Evolutionary conservation across 441 rosid species (phyloP), one percentile per base, ranked within the genome.

Genomic region (Capsella rubella): DNA sequence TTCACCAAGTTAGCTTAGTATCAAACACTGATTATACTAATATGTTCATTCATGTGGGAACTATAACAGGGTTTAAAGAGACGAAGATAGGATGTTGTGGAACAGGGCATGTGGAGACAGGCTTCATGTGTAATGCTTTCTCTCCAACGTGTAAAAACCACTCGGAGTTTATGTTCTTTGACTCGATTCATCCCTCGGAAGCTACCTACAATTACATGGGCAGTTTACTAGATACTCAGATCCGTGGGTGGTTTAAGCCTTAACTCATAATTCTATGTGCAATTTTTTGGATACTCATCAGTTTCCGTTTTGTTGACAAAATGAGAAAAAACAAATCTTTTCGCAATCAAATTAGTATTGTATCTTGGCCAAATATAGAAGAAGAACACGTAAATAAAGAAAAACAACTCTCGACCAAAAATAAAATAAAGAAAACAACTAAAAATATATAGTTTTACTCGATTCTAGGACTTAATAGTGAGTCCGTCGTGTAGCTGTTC

Each of bases 71-170:
- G 29, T 50, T 50, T 21, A 50, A 21, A 21, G 54, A 50, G 31
- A 50, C 54, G 3, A 50, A 10, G 31, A 50, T 7, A 50, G 54
- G 54, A 50, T 50, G 54, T 50, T 50, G 54, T 21, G 54, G 54
- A 21, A 50, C 54, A 50, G 54, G 54, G 14, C 14, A 50, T 21
- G 4, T 50, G 7, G 54, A 50, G 14, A 21, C 31, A 0, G 11
- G 54, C 31, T 50, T 50, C 31, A 50, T 50, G 54, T 50, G 54
- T 21, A 50, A 50, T 50, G 29, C 28, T 21, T 50, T 50, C 21
- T 8, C 54, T 18, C 29, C 6, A 21, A 50, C 54, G 28, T 50
- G 54, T 50, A 18, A 1, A 8, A 50, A 50, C 10, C 54, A 50
- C 14, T 50, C 54, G 3, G 54, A 50, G 28, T 21, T 18, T 21